Conservation (phyloP, 208 protist genomes). For the Jaenimonas drosophilae region DNA sequence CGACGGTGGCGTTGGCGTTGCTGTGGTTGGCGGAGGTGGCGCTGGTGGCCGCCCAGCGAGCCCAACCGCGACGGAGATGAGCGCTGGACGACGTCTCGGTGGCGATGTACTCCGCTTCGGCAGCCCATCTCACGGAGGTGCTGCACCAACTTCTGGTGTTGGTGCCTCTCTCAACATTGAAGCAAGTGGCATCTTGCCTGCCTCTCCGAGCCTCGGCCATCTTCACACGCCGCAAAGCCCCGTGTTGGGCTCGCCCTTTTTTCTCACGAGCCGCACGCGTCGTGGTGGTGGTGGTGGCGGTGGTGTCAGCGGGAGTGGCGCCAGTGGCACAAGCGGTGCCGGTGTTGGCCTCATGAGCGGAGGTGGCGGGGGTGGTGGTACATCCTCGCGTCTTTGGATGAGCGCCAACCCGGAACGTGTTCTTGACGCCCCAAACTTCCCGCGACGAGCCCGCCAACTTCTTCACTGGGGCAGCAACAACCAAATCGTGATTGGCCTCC, state of each 20-base stretch:
- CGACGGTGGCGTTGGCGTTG: neutral
- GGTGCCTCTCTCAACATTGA: too few relatives aligned
- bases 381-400: conserved; percentile 9
- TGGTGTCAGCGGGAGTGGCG: too few relatives aligned
- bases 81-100: conserved; percentile 16
- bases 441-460: conserved; percentile 27
- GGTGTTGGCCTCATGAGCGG: too few relatives aligned
- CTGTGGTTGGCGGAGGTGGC: conserved; percentile 6
- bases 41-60: neutral
- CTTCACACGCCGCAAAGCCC: too few relatives aligned
- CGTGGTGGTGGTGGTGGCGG: too few relatives aligned
- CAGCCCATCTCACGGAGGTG: neutral
- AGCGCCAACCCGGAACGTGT: conserved; percentile 68
- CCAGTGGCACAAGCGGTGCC: neutral
- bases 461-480: conserved; percentile 83
- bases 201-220: too few relatives aligned
- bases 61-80: conserved; percentile 4
- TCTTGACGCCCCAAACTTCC: conserved; percentile 70
- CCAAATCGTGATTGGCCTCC: conserved; percentile 70
- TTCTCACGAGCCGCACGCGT: too few relatives aligned
- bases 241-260: too few relatives aligned
- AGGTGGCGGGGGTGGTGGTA: neutral
- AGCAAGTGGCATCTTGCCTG: too few relatives aligned
- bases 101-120: conserved; percentile 29
- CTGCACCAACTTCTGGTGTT: conserved; percentile 1